Evolutionary conservation across 108 stramenopile genomes (phyloP).

Genomic region (Pseudonitzschia multiseries): DNA sequence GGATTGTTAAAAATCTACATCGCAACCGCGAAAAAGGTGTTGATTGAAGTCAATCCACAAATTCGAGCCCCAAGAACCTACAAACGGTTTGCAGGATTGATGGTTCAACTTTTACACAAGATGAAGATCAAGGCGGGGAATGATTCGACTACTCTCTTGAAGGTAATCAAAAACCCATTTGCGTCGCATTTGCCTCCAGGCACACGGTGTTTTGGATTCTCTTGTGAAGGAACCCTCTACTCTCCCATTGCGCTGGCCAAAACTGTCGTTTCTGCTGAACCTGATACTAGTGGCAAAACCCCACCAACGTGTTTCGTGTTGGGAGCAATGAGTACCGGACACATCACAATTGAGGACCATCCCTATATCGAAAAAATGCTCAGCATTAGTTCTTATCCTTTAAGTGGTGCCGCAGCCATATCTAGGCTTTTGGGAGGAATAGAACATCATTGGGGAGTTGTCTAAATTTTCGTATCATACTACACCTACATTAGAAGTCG

Average conservation of each 20-base stretch:
- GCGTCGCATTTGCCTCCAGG: conserved; percentile 95
- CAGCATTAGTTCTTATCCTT: conserved; percentile 92
- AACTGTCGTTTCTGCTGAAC: conserved; percentile 63
- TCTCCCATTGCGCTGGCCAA: conserved; percentile 82
- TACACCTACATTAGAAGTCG: background rate
- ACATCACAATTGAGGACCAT: conserved; percentile 90
- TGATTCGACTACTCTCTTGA: conserved; percentile 90
- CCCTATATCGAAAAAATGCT: conserved; percentile 96
- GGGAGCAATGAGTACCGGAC: conserved; percentile 96
- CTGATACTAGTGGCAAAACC: conserved; percentile 23
- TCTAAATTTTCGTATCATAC: conserved; percentile 38
- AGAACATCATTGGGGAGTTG: conserved; percentile 95
- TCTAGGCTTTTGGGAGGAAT: conserved; percentile 88
- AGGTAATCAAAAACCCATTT: conserved; percentile 98
- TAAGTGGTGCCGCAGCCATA: conserved; percentile 92
- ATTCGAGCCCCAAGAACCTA: conserved; percentile 96
- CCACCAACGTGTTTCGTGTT: conserved; percentile 91
- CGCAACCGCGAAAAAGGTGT: conserved; percentile 85
- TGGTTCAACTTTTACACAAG: conserved; percentile 98
- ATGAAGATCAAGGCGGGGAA: conserved; percentile 97
- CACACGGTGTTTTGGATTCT: conserved; percentile 85
- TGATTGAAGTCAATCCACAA: conserved; percentile 94
- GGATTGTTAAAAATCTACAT: conserved; percentile 93
- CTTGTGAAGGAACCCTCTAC: conserved; percentile 82
- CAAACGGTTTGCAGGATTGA: conserved; percentile 91